phyloP scores from a whole-genome alignment of 1,284 basidiomycete species.

The Puccinia triticina region DNA sequence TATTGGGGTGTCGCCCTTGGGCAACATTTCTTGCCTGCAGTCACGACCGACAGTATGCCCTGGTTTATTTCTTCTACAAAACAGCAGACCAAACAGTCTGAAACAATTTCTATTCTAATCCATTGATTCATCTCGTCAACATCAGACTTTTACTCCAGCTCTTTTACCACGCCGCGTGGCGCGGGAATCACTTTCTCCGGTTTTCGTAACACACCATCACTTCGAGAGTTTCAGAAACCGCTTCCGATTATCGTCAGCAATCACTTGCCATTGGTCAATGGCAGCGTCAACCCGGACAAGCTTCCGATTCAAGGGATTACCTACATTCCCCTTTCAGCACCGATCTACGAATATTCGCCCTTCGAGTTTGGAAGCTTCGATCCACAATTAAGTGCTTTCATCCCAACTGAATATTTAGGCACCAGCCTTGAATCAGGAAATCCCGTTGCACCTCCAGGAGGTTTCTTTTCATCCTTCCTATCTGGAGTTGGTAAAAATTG shows the following conservation, averaged over 20 bases:
- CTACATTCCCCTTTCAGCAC: constrained; percentile 53
- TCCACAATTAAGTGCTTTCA: constrained; percentile 57
- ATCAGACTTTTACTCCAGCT: background rate
- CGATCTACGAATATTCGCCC: constrained; percentile 63
- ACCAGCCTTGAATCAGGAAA: constrained; percentile 55
- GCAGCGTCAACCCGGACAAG: background rate
- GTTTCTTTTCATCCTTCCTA: background rate
- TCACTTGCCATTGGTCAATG: constrained; percentile 1
- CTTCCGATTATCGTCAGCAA: constrained; percentile 36
- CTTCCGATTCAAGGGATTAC: background rate
- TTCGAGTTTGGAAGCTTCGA: constrained; percentile 64
- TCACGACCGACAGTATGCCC: constrained; percentile 13
- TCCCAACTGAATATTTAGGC: constrained; percentile 58
- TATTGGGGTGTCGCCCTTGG: constrained; percentile 30
- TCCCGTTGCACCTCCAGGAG: constrained; percentile 43
- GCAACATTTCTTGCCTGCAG: constrained; percentile 37
- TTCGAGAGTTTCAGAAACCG: constrained; percentile 24
- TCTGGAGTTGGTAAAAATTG: background rate
- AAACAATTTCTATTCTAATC: too few relatives aligned
- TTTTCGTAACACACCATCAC: background rate
- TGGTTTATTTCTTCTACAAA: background rate
- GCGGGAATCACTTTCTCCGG: constrained; percentile 30
- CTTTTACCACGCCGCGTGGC: constrained; percentile 11
- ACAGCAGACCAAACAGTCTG: too few relatives aligned
- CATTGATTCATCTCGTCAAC: background rate